A percentile compares a stretch with the other conserved stretches of the same genome.
Conservation (phyloP, 495 filamentous ascomycete genomes). For the Letharia lupina region DNA sequence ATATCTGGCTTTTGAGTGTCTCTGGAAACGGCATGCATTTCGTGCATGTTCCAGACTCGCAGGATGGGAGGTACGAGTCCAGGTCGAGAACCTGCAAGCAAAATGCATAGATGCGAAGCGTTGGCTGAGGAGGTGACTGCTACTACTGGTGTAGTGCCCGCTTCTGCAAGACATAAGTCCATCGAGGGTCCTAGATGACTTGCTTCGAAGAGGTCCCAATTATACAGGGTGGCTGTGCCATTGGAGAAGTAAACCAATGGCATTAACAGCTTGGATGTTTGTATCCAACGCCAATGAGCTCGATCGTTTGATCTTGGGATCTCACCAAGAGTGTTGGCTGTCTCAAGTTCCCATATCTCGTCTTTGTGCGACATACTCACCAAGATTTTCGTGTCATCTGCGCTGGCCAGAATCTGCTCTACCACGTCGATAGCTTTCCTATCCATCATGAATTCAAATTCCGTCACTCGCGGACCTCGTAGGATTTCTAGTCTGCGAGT, state of each 20-base stretch:
- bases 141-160: neutral
- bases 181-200: neutral
- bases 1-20: neutral
- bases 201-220: neutral
- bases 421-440: neutral
- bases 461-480: neutral
- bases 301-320: neutral
- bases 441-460: neutral
- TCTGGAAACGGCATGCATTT: neutral
- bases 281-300: neutral
- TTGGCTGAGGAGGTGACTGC: neutral
- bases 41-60: neutral
- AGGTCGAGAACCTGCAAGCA: neutral
- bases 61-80: neutral
- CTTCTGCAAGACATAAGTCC: neutral
- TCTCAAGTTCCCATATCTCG: constrained; percentile 5
- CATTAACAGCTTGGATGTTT: neutral
- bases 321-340: neutral
- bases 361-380: neutral
- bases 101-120: neutral
- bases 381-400: constrained; percentile 2
- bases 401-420: constrained; percentile 4
- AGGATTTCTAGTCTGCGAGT: neutral
- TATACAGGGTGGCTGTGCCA: neutral
- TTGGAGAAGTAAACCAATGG: constrained; percentile 4